Percentiles rank a stretch among this genome's conserved stretches.
These are phyloP conservation scores for Flaveria sonorensis DNA, from an alignment of 129 eudicot species.

Conservation along the genomic window DNA sequence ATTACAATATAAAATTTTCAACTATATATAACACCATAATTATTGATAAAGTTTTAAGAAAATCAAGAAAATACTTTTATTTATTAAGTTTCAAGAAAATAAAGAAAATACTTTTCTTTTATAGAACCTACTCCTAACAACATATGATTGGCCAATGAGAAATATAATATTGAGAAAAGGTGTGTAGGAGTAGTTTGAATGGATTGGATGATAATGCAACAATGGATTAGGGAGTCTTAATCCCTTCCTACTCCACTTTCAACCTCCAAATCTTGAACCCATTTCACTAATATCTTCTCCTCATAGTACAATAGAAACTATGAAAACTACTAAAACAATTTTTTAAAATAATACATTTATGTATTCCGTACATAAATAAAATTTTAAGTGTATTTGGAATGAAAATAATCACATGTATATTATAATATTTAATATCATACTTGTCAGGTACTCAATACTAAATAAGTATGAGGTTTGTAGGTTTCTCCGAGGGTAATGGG, in stretches of 20 bases:
- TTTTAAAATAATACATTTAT: too few relatives aligned
- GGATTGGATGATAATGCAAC: slow-evolving; percentile 32
- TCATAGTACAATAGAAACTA: neutral
- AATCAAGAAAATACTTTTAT: neutral
- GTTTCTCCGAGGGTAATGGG: neutral
- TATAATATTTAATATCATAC: too few relatives aligned
- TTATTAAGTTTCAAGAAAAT: too few relatives aligned
- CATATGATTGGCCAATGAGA: slow-evolving; percentile 25
- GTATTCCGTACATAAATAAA: too few relatives aligned
- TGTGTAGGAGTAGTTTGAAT: slow-evolving; percentile 41
- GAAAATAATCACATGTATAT: too few relatives aligned
- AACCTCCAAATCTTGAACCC: slow-evolving; percentile 17
- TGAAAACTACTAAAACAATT: neutral
- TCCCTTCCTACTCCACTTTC: slow-evolving; percentile 39
- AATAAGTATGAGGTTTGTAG: neutral
- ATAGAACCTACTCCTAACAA: neutral
- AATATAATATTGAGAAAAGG: slow-evolving; percentile 21
- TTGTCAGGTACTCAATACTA: neutral
- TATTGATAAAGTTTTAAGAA: neutral
- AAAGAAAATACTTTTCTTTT: neutral
- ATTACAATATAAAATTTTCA: neutral
- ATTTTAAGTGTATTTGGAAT: too few relatives aligned
- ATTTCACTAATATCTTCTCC: neutral
- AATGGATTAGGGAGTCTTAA: slow-evolving; percentile 35
- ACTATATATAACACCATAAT: neutral